phyloP scores from a whole-genome alignment of 2,329 filamentous ascomycete genomes.

The Exophiala sp. region DNA sequence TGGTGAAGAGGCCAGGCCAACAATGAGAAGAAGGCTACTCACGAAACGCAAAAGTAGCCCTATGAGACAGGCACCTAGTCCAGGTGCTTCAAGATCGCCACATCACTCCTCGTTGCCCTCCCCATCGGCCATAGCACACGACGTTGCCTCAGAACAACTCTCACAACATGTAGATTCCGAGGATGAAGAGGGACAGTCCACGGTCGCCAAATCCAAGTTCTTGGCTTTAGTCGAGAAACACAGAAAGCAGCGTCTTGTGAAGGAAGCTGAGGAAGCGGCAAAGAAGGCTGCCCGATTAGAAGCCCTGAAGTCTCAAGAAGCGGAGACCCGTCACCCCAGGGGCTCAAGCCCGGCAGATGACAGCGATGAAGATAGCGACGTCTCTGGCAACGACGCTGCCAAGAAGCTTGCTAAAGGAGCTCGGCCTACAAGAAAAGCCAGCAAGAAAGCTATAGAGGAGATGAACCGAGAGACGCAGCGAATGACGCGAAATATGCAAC shows the following conservation, averaged over 20 bases:
- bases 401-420: conserved; percentile 53
- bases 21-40: conserved; percentile 31
- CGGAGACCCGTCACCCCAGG: conserved; percentile 29
- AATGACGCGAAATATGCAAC: conserved; percentile 80
- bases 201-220: conserved; percentile 54
- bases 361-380: conserved; percentile 49
- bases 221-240: conserved; percentile 68
- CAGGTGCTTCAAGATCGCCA: conserved; percentile 26
- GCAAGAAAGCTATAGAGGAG: conserved; percentile 89
- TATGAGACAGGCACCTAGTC: conserved; percentile 28
- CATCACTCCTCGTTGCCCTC: conserved; percentile 33
- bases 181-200: conserved; percentile 23
- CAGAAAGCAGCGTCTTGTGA: conserved; percentile 61
- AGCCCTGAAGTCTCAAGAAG: conserved; percentile 27
- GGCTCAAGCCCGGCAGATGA: conserved; percentile 36
- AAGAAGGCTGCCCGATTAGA: conserved; percentile 36
- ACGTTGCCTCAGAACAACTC: neutral
- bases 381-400: conserved; percentile 59
- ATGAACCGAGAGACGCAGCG: conserved; percentile 94
- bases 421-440: conserved; percentile 73
- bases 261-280: conserved; percentile 51
- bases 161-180: conserved; percentile 28
- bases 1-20: conserved; percentile 32
- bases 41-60: conserved; percentile 32
- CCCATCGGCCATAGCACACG: conserved; percentile 30